Evolutionary conservation across 1,284 basidiomycete species (phyloP), one percentile per base, ranked within the genome.

Genomic region (Ustilago tritici): DNA sequence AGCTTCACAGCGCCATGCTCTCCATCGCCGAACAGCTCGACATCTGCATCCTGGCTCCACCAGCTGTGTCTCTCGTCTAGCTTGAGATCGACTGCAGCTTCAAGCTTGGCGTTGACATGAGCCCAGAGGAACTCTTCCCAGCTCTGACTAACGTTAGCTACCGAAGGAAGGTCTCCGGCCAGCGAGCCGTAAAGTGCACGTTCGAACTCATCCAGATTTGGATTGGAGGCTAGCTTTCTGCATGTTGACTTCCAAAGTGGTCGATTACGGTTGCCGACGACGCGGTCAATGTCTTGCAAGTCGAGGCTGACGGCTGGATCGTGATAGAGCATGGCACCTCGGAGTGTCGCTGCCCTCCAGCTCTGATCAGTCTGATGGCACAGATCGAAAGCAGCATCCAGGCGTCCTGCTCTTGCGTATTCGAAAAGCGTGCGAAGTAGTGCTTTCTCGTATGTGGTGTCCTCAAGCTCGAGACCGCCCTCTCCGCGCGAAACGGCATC

Each of bases 41-140:
- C 61, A 19, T 73, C 65, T 15, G 78, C 61, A 19, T 79, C 76
- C 47, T 83, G 79, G 34, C 80, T 89, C 81, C 92, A 86, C 79
- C 83, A 86, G 41, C 72, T 76, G n/a, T 72, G 73, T 17, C 73
- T 61, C 11, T 61, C 57, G 15, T 80, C 78, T 34, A 88, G 82
- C 23, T 79, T 91, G 19, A 88, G 88, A 46, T 90, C 91, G 78
- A 93, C 89, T 66, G 91, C 91, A 71, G 93, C 91, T 86, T 98
- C 95, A 78, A 94, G 92, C 36, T 94, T 89, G 53, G 95, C 89
- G 80, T 92, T 92, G 65, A 96, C 89, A 78, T 94, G 92, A 1
- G 93, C 94, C 97, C 96, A 99, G 0, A 98, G 89, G 77, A 95
- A 91, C 83, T 99, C 96, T 84, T 95, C 93, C 95, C 95, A 99